phyloP scores from a whole-genome alignment of 495 filamentous ascomycete species.

The Tuber aestivum region DNA sequence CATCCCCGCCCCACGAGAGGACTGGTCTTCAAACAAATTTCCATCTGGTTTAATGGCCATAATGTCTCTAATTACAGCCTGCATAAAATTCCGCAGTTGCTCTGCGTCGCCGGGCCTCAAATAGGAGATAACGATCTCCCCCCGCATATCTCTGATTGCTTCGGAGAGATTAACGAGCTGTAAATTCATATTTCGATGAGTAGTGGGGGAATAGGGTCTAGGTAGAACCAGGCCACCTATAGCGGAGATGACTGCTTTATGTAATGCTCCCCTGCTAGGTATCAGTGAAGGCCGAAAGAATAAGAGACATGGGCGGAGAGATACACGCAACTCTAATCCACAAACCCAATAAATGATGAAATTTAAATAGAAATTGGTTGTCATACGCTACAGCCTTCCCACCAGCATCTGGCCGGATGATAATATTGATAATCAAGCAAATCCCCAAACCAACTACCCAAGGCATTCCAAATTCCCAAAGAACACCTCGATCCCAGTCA shows the following conservation, averaged over 20 bases:
- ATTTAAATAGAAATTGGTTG: conserved; percentile 16
- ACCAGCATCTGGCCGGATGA: conserved; percentile 52
- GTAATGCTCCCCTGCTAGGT: conserved; percentile 44
- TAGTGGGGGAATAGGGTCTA: conserved; percentile 41
- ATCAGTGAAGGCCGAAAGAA: conserved; percentile 19
- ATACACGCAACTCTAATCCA: neutral
- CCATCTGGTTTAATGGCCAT: conserved; percentile 48
- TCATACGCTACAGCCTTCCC: conserved; percentile 49
- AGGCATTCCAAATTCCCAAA: conserved; percentile 54
- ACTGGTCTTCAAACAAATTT: conserved; percentile 43
- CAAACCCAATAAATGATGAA: conserved; percentile 7
- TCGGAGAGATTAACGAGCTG: conserved; percentile 53
- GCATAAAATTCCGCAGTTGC: conserved; percentile 51
- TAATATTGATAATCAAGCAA: conserved; percentile 47
- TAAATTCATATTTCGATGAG: conserved; percentile 44
- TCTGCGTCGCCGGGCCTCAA: conserved; percentile 49
- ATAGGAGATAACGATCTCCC: conserved; percentile 51
- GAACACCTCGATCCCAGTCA: conserved; percentile 46
- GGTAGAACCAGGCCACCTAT: conserved; percentile 48
- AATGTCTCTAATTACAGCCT: conserved; percentile 50
- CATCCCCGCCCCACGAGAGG: neutral
- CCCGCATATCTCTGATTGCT: conserved; percentile 52
- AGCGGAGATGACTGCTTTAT: conserved; percentile 44
- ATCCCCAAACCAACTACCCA: conserved; percentile 54
- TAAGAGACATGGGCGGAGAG: neutral